Conservation (phyloP, 2,329 filamentous ascomycete genomes). For the Malbranchea cinnamomea region DNA sequence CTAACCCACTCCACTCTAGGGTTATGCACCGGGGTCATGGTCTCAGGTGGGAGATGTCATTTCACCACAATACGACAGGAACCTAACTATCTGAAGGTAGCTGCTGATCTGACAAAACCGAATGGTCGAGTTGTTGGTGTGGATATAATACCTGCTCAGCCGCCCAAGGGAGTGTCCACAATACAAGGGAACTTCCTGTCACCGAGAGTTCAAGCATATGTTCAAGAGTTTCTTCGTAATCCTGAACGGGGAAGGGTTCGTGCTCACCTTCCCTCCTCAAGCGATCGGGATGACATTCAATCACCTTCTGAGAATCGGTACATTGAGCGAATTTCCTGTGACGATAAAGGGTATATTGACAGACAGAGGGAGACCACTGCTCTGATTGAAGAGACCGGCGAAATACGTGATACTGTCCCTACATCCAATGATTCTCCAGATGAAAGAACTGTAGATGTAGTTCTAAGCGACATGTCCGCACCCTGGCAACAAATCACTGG, state of each 20-base stretch:
- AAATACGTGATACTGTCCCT: conserved; percentile 4
- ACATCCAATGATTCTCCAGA: conserved; percentile 16
- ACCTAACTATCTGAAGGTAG: conserved; percentile 45
- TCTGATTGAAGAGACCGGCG: conserved; percentile 18
- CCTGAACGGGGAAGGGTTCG: conserved; percentile 42
- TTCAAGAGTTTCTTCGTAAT: conserved; percentile 59
- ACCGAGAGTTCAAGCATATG: conserved; percentile 55
- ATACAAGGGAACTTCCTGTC: conserved; percentile 91
- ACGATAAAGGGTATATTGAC: conserved; percentile 13
- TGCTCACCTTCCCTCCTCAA: conserved; percentile 9
- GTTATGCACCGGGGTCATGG: conserved; percentile 44
- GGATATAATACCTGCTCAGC: conserved; percentile 83
- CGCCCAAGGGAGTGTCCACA: conserved; percentile 78
- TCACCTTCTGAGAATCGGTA: too few species aligned
- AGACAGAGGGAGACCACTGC: conserved; percentile 15
- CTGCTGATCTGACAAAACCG: conserved; percentile 61
- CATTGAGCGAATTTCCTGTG: too few species aligned
- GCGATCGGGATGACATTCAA: conserved; percentile 6
- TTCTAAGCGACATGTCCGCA: conserved; percentile 97
- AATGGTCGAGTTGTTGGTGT: conserved; percentile 74
- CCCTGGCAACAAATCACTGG: conserved; percentile 75
- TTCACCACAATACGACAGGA: not conserved
- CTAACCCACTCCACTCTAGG: conserved; percentile 15
- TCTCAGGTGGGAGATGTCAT: conserved; percentile 30
- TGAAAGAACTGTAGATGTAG: conserved; percentile 64